Evolutionary conservation across 257 asterid genomes (phyloP).

Genomic region (Solanum paucissectum): DNA sequence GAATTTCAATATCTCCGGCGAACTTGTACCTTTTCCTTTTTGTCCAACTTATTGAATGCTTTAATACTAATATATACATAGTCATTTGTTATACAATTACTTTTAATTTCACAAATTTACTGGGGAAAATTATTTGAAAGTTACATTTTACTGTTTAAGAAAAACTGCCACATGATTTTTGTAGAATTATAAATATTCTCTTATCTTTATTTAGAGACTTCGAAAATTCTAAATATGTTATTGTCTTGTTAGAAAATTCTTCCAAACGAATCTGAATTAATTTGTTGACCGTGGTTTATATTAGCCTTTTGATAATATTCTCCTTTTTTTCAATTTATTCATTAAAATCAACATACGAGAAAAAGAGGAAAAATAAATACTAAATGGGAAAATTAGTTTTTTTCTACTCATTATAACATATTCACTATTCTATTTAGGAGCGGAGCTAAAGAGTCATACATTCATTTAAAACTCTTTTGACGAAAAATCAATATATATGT

Average conservation of each 20-base stretch:
- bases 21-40: not conserved
- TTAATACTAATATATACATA: not conserved
- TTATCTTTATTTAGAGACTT: not conserved
- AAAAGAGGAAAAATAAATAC: not conserved
- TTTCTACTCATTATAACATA: not conserved
- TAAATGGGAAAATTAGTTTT: not conserved
- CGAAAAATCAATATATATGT: not conserved
- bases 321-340: not conserved
- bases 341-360: not conserved
- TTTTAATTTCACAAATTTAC: not conserved
- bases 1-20: not conserved
- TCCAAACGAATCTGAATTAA: not conserved
- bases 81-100: not conserved
- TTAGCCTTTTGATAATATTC: not conserved
- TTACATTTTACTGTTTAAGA: not conserved
- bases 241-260: not conserved
- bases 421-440: no score
- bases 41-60: not conserved
- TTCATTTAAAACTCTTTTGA: not conserved
- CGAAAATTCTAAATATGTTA: not conserved
- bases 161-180: not conserved
- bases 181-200: not conserved
- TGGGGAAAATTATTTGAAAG: not conserved
- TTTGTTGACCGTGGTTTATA: not conserved
- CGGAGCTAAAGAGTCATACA: rapidly evolving